Percentiles rank a stretch among this genome's conserved stretches.
Conservation (phyloP, 129 eudicot species). For the Daucus carota region DNA sequence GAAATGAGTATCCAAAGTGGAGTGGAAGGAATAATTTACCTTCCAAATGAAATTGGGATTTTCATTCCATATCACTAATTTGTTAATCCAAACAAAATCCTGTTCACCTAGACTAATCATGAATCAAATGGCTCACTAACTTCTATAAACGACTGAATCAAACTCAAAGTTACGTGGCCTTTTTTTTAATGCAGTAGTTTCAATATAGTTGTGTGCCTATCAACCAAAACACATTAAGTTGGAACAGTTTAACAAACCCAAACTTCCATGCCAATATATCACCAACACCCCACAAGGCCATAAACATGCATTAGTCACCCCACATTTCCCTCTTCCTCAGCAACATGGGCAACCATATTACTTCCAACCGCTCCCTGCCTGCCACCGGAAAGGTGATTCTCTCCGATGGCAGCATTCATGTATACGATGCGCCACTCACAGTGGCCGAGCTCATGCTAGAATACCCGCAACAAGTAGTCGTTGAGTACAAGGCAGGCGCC, state of each 20-base stretch:
- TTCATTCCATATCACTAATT: too few species aligned
- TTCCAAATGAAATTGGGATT: too few species aligned
- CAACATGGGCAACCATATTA: slow-evolving; percentile 57
- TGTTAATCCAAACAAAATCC: too few species aligned
- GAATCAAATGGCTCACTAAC: too few species aligned
- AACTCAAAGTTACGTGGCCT: background rate
- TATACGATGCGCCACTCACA: slow-evolving; percentile 44
- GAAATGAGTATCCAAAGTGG: too few species aligned
- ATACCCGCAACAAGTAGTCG: slow-evolving; percentile 57
- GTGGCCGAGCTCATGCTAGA: slow-evolving; percentile 92
- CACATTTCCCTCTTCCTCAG: background rate
- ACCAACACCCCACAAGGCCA: slow-evolving; percentile 5
- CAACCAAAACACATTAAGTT: slow-evolving; percentile 20
- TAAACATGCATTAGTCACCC: slow-evolving; percentile 16
- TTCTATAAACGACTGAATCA: background rate
- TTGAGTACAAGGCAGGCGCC: slow-evolving; percentile 30
- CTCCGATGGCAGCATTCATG: slow-evolving; percentile 50
- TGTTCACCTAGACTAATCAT: too few species aligned
- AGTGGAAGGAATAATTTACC: too few species aligned
- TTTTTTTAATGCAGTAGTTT: background rate
- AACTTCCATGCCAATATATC: slow-evolving; percentile 9
- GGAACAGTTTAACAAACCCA: slow-evolving; percentile 88
- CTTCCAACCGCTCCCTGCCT: slow-evolving; percentile 22
- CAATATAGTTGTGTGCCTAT: background rate
- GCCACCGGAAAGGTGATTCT: slow-evolving; percentile 47